Conservation (phyloP, 495 filamentous ascomycete genomes). For the Hypomontagnella submonticulosa region DNA sequence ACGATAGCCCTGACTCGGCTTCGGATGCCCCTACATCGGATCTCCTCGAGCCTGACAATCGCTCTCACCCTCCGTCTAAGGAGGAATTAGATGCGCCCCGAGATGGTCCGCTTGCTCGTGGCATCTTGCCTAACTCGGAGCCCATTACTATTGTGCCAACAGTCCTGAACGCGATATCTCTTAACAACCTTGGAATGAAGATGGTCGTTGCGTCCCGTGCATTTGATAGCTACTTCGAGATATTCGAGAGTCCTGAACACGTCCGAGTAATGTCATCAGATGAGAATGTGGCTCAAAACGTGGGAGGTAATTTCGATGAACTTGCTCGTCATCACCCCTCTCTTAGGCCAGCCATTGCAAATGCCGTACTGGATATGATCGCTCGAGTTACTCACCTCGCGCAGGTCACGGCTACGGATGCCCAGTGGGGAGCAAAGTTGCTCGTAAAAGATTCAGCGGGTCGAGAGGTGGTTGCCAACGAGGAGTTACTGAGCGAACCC, state of each 20-base stretch:
- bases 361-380: conserved; percentile 84
- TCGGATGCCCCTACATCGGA: conserved; percentile 53
- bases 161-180: conserved; percentile 91
- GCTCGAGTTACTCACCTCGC: conserved; percentile 78
- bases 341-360: conserved; percentile 80
- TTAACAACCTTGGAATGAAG: conserved; percentile 88
- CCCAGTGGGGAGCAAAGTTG: conserved; percentile 82
- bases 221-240: conserved; percentile 86
- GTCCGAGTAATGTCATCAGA: conserved; percentile 83
- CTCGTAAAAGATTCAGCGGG: conserved; percentile 68
- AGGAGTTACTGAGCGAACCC: conserved; percentile 42
- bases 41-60: conserved; percentile 54
- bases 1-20: conserved; percentile 52
- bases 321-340: conserved; percentile 91
- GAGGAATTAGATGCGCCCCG: conserved; percentile 56
- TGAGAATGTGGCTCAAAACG: conserved; percentile 67
- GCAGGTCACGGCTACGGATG: conserved; percentile 69
- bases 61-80: conserved; percentile 57
- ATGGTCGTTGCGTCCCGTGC: conserved; percentile 87
- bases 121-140: conserved; percentile 85
- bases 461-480: conserved; percentile 62
- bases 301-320: conserved; percentile 92
- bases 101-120: conserved; percentile 66
- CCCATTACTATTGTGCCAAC: conserved; percentile 85
- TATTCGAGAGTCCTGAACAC: conserved; percentile 92